These are phyloP conservation scores for Auriculariales sp. DNA, from an alignment of 768 basidiomycete species.

Conservation along the genomic window DNA sequence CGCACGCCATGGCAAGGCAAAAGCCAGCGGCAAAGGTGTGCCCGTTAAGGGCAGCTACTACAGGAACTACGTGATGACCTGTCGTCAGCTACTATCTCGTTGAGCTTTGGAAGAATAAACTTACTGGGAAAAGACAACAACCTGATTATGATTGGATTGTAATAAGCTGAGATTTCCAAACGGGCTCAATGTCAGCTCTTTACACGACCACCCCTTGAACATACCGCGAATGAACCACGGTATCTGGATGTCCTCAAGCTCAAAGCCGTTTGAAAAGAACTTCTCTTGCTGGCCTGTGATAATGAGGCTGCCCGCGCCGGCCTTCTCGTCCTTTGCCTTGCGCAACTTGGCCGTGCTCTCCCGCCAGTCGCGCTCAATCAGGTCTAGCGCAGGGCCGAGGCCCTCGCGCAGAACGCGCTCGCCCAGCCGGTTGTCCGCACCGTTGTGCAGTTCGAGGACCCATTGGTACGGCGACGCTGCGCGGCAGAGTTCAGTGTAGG, in stretches of 20 bases:
- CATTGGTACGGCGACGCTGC: constrained; percentile 48
- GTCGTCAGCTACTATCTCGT: neutral
- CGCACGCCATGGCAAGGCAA: constrained; percentile 66
- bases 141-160: constrained; percentile 56
- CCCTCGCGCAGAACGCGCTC: constrained; percentile 39
- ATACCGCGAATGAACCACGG: constrained; percentile 53
- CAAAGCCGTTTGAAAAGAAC: constrained; percentile 79
- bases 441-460: constrained; percentile 73
- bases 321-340: constrained; percentile 29
- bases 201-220: no score
- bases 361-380: constrained; percentile 61
- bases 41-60: constrained; percentile 67
- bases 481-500: neutral
- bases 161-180: constrained; percentile 34
- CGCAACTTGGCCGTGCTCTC: constrained; percentile 30
- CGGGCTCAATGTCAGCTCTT: neutral
- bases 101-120: constrained; percentile 10
- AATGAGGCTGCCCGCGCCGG: constrained; percentile 55
- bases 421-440: constrained; percentile 57
- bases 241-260: constrained; percentile 39
- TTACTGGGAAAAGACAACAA: constrained; percentile 66
- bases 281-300: constrained; percentile 77
- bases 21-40: constrained; percentile 80
- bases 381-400: constrained; percentile 55
- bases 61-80: constrained; percentile 23